A percentile compares a stretch with the other conserved stretches of the same genome.
Conservation (phyloP, 306 rosid species). For the Trichosanthes truncata region DNA sequence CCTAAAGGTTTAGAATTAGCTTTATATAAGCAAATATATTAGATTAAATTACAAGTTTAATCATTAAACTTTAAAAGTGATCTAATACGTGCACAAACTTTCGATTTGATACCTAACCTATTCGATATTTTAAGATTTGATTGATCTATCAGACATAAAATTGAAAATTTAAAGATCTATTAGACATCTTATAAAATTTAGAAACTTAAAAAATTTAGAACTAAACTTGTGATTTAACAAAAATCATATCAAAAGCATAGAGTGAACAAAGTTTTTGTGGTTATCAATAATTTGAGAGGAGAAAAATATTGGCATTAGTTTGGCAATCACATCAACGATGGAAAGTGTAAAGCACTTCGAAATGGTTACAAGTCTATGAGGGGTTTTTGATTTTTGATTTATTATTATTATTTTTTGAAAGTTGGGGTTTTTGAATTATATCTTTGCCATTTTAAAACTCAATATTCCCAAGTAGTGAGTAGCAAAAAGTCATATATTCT, state of each 20-base stretch:
- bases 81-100: background rate
- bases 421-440: background rate
- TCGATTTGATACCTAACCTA: too few species aligned
- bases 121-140: background rate
- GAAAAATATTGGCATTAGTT: background rate
- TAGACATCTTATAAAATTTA: too few species aligned
- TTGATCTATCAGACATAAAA: too few species aligned
- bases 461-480: slow-evolving; percentile 6
- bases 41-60: background rate
- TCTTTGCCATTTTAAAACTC: background rate
- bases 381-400: too few species aligned
- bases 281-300: background rate
- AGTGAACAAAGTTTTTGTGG: background rate
- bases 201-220: background rate
- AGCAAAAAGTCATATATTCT: slow-evolving; percentile 8
- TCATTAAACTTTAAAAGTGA: background rate
- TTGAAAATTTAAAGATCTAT: too few species aligned
- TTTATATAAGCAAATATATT: background rate
- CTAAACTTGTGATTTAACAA: background rate
- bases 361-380: too few species aligned
- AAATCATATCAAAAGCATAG: background rate
- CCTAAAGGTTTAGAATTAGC: too few species aligned
- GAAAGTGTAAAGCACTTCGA: background rate
- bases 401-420: too few species aligned
- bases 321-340: background rate